Evolutionary conservation across 1,284 basidiomycete species (phyloP).

Genomic region (Schizopora paradoxa): DNA sequence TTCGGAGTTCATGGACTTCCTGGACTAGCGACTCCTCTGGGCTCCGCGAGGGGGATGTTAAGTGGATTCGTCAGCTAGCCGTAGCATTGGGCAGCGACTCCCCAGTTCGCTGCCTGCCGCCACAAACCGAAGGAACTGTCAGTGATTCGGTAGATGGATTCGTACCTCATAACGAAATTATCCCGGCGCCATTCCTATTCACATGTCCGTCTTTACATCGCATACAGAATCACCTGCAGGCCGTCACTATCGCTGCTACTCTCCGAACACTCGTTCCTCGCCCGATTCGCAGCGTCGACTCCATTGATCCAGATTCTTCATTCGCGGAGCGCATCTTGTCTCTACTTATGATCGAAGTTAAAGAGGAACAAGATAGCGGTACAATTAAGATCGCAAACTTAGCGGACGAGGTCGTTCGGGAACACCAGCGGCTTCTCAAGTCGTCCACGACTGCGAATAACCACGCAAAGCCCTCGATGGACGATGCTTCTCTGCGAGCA

Average conservation of each 20-base stretch:
- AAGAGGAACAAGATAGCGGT: slow-evolving; percentile 33
- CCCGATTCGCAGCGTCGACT: slow-evolving; percentile 21
- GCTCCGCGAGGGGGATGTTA: slow-evolving; percentile 19
- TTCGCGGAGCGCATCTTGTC: slow-evolving; percentile 61
- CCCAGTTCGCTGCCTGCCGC: slow-evolving; percentile 42
- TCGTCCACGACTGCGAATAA: background rate
- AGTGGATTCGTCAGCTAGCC: slow-evolving; percentile 45
- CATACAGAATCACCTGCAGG: slow-evolving; percentile 66
- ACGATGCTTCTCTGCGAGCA: slow-evolving; percentile 43
- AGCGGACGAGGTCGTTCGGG: slow-evolving; percentile 63
- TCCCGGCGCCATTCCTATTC: slow-evolving; percentile 63
- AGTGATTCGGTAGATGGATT: slow-evolving; percentile 14
- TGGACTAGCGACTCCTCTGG: too few species aligned
- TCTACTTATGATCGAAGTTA: slow-evolving; percentile 54
- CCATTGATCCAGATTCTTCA: slow-evolving; percentile 9
- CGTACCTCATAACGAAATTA: slow-evolving; percentile 29
- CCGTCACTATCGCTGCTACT: slow-evolving; percentile 58
- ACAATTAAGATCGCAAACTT: slow-evolving; percentile 58
- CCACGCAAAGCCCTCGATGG: background rate
- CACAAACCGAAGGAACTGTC: slow-evolving; percentile 19
- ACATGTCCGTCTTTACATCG: slow-evolving; percentile 45
- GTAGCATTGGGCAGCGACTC: slow-evolving; percentile 39
- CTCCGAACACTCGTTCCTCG: slow-evolving; percentile 50
- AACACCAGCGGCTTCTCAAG: slow-evolving; percentile 19
- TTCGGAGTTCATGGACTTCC: too few species aligned